Evolutionary conservation across 2,329 filamentous ascomycete species (phyloP), one percentile per base, ranked within the genome.

Genomic region (Fusarium sp.): DNA sequence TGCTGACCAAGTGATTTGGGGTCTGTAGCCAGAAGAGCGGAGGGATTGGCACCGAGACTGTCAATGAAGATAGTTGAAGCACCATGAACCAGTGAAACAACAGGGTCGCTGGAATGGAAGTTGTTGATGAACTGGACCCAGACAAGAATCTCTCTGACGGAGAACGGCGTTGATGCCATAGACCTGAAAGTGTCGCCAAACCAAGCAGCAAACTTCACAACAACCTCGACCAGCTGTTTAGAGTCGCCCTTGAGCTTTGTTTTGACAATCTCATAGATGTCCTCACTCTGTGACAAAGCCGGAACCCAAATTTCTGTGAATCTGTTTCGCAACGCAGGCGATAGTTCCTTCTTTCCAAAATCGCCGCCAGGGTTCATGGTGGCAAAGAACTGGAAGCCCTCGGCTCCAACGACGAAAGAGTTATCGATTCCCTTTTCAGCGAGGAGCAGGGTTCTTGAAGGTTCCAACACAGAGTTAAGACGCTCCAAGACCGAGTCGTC

Each of bases 221-320:
- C 93, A 8, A 88, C 83, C 38, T 83, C 83, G 0, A 94, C 89
- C 70, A 92, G 85, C 2, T 83, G 77, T 68, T 87, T 86, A 9
- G 87, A 85, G 18, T 83, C 80, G 1, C 84, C 78, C 6, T 81
- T 80, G 20, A 99, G 84, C 78, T 97, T 98, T 15, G 90, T 89
- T 54, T 86, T 84, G 18, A 98, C 89, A 71, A 99, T 99, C 45
- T 97, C 92, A 22, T 94, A 82, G 34, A 98, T 91, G 77, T 99
- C 97, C 30, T 94, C 90, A 54, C 89, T 88, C 64, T 95, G 92
- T 2, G 94, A 94, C 63, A 98, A 83, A 2, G 95, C 88, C 2
- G 96, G 94, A 1, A 98, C 96, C 96, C 96, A 99, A 11, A 99
- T 98, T 80, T 99, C 96, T 0, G 96, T 99, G 79, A 99, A 97